Evolutionary conservation across 768 basidiomycete genomes (phyloP).

Genomic region (Lactarius evosmus): DNA sequence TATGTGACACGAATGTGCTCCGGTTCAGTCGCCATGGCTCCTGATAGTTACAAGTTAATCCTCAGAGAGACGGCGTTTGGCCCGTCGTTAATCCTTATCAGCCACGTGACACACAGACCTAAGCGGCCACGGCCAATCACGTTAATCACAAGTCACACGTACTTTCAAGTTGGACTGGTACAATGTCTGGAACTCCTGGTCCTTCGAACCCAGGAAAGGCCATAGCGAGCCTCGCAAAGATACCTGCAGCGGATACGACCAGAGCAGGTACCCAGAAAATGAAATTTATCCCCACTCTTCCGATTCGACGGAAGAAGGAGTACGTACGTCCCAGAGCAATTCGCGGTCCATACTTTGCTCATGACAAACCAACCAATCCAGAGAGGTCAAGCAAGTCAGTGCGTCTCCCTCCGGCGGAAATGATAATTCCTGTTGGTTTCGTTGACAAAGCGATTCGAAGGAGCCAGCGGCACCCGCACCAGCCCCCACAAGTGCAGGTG

Average conservation of each 20-base stretch:
- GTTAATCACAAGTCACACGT: background rate
- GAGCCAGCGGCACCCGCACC: conserved; percentile 41
- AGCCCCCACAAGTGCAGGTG: conserved; percentile 32
- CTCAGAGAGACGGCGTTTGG: too few species aligned
- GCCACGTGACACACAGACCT: background rate
- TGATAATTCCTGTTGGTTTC: background rate
- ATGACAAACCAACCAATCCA: conserved; percentile 30
- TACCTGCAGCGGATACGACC: conserved; percentile 58
- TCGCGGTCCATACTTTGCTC: conserved; percentile 25
- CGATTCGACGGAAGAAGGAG: conserved; percentile 76
- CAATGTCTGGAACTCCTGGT: conserved; percentile 26
- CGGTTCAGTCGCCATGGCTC: conserved; percentile 37
- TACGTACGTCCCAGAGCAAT: conserved; percentile 50
- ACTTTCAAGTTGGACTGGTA: background rate
- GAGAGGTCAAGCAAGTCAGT: conserved; percentile 58
- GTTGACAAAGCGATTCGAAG: conserved; percentile 35
- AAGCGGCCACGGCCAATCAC: background rate
- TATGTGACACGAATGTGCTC: conserved; percentile 76
- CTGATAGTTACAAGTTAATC: background rate
- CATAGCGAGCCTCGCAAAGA: conserved; percentile 73
- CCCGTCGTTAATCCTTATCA: too few species aligned
- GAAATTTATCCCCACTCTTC: conserved; percentile 77
- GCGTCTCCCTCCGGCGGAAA: background rate
- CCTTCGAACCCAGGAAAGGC: conserved; percentile 49
- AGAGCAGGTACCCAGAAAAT: conserved; percentile 71